A percentile compares a stretch with the other conserved stretches of the same genome.
phyloP scores from a whole-genome alignment of 208 protist genomes.

The Wallacemonas sp. region DNA sequence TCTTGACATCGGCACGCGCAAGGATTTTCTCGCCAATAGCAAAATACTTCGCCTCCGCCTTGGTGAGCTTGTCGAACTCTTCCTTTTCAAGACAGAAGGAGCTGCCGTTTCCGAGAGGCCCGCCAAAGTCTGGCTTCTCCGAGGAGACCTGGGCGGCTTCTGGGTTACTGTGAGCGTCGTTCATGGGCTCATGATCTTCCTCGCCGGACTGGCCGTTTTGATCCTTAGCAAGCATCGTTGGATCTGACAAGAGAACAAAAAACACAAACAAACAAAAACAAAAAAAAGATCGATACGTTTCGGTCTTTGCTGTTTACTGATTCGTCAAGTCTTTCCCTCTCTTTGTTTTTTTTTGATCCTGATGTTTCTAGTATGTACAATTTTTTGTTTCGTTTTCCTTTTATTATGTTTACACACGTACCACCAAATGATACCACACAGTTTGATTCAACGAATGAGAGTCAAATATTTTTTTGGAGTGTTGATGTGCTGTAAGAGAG shows the following conservation, averaged over 20 bases:
- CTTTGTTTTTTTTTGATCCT: too few species aligned
- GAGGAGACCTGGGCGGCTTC: slow-evolving; percentile 13
- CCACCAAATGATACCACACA: too few species aligned
- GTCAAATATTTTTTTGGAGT: too few species aligned
- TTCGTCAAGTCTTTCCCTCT: too few species aligned
- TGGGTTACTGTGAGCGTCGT: slow-evolving; percentile 7
- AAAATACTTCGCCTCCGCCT: slow-evolving; percentile 38
- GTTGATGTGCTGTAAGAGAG: too few species aligned
- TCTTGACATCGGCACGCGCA: slow-evolving; percentile 30
- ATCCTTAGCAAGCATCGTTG: background rate
- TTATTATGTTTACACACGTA: too few species aligned
- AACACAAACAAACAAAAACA: background rate
- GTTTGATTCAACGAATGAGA: too few species aligned
- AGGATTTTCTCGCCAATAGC: slow-evolving; percentile 42
- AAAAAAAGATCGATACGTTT: slow-evolving; percentile 2
- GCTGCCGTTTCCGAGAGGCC: slow-evolving; percentile 32
- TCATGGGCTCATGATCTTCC: slow-evolving; percentile 2
- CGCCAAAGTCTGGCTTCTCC: slow-evolving; percentile 12
- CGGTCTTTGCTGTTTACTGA: too few species aligned
- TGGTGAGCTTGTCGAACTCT: slow-evolving; percentile 27
- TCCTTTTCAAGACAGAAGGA: slow-evolving; percentile 19
- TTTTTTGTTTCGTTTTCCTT: too few species aligned
- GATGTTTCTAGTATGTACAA: too few species aligned
- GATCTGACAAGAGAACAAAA: slow-evolving; percentile 13
- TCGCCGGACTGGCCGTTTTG: background rate